phyloP scores from a whole-genome alignment of 441 rosid genomes.

The Aleurites moluccanus region DNA sequence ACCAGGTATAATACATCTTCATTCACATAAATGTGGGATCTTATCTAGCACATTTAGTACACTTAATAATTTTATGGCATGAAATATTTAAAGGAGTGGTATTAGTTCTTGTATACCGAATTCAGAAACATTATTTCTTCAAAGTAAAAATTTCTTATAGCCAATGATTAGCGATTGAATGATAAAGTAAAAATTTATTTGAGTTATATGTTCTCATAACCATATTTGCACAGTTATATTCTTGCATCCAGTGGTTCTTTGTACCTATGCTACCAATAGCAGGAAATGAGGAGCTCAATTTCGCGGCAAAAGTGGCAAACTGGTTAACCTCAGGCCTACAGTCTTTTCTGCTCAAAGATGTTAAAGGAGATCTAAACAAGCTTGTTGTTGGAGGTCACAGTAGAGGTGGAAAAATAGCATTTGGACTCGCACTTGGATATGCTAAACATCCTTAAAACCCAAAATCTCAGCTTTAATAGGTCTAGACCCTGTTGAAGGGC shows the following conservation, averaged over 20 bases:
- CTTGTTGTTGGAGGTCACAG: conserved; percentile 50
- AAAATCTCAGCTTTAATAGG: conserved; percentile 41
- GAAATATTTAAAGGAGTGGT: too few species aligned
- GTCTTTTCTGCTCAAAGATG: conserved; percentile 23
- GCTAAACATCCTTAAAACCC: conserved; percentile 18
- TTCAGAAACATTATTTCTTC: too few species aligned
- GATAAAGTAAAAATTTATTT: too few species aligned
- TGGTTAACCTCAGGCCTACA: conserved; percentile 38
- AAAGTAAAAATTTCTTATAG: too few species aligned
- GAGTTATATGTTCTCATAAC: too few species aligned
- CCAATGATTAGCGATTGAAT: too few species aligned
- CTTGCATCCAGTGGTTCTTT: background rate
- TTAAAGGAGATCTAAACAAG: conserved; percentile 24
- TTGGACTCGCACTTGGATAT: conserved; percentile 44
- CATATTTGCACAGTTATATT: background rate
- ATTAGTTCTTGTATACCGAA: too few species aligned
- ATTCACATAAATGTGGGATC: too few species aligned
- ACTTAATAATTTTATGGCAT: too few species aligned
- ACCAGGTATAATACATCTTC: too few species aligned
- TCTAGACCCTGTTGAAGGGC: conserved; percentile 45
- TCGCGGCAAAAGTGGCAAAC: conserved; percentile 37
- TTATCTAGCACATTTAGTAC: too few species aligned
- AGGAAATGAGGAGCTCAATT: conserved; percentile 35
- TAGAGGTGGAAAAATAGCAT: conserved; percentile 53
- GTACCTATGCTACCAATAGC: conserved; percentile 11